A percentile compares a stretch with the other conserved stretches of the same genome.
These are phyloP conservation scores for Cladophialophora yegresii DNA, from an alignment of 2,329 filamentous ascomycete genomes.

Conservation along the genomic window DNA sequence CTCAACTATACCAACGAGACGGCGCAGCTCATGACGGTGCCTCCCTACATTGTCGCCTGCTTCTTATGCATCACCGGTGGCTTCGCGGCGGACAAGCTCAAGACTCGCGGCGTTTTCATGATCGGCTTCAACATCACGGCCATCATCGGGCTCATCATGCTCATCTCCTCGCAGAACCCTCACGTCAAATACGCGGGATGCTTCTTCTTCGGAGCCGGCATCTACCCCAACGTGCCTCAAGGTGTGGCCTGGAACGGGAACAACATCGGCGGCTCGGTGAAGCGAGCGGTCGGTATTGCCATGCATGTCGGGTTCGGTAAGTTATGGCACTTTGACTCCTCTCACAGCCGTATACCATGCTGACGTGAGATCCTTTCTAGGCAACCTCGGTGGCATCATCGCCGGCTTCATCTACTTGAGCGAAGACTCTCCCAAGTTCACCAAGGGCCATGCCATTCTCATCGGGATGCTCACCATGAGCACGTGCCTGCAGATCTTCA, in stretches of 20 bases:
- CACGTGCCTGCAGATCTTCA: slow-evolving; percentile 62
- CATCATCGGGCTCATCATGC: slow-evolving; percentile 76
- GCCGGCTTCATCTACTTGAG: slow-evolving; percentile 68
- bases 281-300: slow-evolving; percentile 83
- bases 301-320: slow-evolving; percentile 94
- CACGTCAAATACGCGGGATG: slow-evolving; percentile 77
- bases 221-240: slow-evolving; percentile 84
- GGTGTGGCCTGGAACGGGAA: slow-evolving; percentile 87
- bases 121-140: slow-evolving; percentile 69
- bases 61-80: slow-evolving; percentile 55
- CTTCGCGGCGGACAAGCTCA: slow-evolving; percentile 61
- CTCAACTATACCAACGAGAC: slow-evolving; percentile 56
- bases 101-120: slow-evolving; percentile 69
- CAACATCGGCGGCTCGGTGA: slow-evolving; percentile 85
- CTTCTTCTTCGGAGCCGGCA: slow-evolving; percentile 81
- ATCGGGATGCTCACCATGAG: slow-evolving; percentile 71
- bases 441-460: slow-evolving; percentile 65
- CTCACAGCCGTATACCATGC: background rate
- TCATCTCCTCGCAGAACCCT: slow-evolving; percentile 62
- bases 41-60: slow-evolving; percentile 65
- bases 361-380: slow-evolving; percentile 46
- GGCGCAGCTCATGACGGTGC: slow-evolving; percentile 68
- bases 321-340: slow-evolving; percentile 8
- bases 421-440: slow-evolving; percentile 61
- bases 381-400: slow-evolving; percentile 29